These are phyloP conservation scores for Clonostachys rosea DNA, from an alignment of 2,329 filamentous ascomycete species.

Conservation along the genomic window DNA sequence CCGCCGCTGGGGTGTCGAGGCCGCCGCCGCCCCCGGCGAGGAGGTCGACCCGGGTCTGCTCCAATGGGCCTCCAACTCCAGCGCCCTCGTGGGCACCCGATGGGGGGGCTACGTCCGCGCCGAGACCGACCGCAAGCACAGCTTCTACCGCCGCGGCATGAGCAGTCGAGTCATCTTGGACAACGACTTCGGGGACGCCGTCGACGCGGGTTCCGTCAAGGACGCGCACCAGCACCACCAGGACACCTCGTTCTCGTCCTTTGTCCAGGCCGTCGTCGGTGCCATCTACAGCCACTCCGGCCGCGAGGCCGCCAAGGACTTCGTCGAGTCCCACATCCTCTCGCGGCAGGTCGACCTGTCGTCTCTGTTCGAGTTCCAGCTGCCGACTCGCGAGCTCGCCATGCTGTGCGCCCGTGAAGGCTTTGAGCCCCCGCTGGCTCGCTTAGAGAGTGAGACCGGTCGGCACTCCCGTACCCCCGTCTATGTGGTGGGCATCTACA, in stretches of 20 bases:
- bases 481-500: constrained; percentile 91
- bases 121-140: constrained; percentile 38
- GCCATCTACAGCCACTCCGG: constrained; percentile 84
- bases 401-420: constrained; percentile 83
- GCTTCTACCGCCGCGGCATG: constrained; percentile 57
- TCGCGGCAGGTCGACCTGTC: constrained; percentile 73
- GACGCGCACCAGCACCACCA: constrained; percentile 60
- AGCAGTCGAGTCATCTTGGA: constrained; percentile 77
- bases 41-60: constrained; percentile 91
- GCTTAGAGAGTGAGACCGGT: constrained; percentile 87
- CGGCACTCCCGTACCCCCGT: constrained; percentile 80
- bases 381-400: constrained; percentile 78
- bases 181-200: constrained; percentile 73
- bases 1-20: constrained; percentile 86
- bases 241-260: constrained; percentile 65
- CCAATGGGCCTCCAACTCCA: constrained; percentile 61
- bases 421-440: constrained; percentile 82
- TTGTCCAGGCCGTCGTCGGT: constrained; percentile 80
- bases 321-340: constrained; percentile 81
- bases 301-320: constrained; percentile 70
- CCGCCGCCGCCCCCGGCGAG: constrained; percentile 77
- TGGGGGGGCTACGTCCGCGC: constrained; percentile 45
- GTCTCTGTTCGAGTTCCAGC: constrained; percentile 76
- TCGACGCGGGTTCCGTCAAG: constrained; percentile 12
- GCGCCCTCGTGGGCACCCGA: constrained; percentile 37